These are phyloP conservation scores for Xylaria sp. DNA, from an alignment of 2,329 filamentous ascomycete species.

Conservation along the genomic window DNA sequence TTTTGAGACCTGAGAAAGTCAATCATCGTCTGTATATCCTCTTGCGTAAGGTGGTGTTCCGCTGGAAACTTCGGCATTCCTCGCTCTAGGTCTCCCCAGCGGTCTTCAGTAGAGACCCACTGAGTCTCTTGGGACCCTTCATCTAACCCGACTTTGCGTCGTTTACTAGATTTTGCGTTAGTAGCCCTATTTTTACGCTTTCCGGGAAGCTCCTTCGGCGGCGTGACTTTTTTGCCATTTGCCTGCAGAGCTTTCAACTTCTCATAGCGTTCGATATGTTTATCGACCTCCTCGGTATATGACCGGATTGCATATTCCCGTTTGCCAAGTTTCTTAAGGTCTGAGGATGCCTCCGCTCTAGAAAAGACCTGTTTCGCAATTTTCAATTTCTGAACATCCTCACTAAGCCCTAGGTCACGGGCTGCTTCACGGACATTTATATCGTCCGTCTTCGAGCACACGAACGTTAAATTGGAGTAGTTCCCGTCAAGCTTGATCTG, in stretches of 20 bases:
- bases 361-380: neutral
- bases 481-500: constrained; percentile 63
- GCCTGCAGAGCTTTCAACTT: constrained; percentile 27
- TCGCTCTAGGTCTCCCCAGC: constrained; percentile 21
- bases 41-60: constrained; percentile 29
- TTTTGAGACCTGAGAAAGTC: constrained; percentile 18
- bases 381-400: constrained; percentile 33
- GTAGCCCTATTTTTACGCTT: constrained; percentile 47
- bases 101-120: constrained; percentile 20
- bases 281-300: constrained; percentile 42
- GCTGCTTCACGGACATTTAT: constrained; percentile 63
- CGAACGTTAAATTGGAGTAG: constrained; percentile 59
- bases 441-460: constrained; percentile 47
- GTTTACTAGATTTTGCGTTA: constrained; percentile 6
- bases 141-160: constrained; percentile 21
- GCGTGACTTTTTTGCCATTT: constrained; percentile 9
- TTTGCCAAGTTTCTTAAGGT: constrained; percentile 55
- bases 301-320: constrained; percentile 49
- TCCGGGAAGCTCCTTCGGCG: constrained; percentile 33
- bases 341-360: neutral
- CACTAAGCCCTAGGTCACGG: constrained; percentile 42
- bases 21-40: constrained; percentile 24
- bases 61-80: constrained; percentile 27
- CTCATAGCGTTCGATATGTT: constrained; percentile 22
- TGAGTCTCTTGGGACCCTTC: neutral